A percentile compares a stretch with the other conserved stretches of the same genome.
Conservation (phyloP, 306 rosid species). For the Sophora flavescens region DNA sequence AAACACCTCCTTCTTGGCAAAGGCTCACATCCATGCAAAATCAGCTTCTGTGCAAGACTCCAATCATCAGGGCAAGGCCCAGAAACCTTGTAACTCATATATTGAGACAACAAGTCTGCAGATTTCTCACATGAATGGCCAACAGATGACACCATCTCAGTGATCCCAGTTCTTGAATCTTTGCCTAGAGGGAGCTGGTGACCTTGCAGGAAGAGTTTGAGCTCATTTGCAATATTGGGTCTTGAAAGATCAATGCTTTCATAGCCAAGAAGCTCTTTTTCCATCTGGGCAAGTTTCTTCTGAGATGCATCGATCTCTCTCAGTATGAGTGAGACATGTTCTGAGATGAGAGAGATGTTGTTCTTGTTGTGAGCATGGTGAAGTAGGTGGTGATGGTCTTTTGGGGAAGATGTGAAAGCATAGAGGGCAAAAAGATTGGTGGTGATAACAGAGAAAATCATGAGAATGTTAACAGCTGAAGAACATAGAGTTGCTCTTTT, state of each 20-base stretch:
- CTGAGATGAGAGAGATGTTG: conserved; percentile 85
- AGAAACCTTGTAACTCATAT: conserved; percentile 73
- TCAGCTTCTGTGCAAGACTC: conserved; percentile 85
- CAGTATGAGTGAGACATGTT: conserved; percentile 85
- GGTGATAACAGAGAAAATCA: conserved; percentile 87
- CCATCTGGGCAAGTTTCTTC: conserved; percentile 85
- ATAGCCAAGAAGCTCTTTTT: conserved; percentile 83
- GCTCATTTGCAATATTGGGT: conserved; percentile 74
- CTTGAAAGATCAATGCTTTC: conserved; percentile 83
- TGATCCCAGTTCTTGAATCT: conserved; percentile 90
- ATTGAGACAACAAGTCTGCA: conserved; percentile 72
- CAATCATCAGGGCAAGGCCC: conserved; percentile 92
- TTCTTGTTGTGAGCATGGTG: conserved; percentile 71
- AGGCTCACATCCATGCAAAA: conserved; percentile 84
- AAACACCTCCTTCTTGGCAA: conserved; percentile 90
- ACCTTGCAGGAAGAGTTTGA: conserved; percentile 68
- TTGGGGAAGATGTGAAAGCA: conserved; percentile 83
- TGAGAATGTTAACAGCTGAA: conserved; percentile 82
- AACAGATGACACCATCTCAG: conserved; percentile 92
- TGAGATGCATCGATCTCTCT: conserved; percentile 83
- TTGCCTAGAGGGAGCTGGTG: conserved; percentile 89
- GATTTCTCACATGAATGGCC: conserved; percentile 85
- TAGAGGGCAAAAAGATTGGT: conserved; percentile 93
- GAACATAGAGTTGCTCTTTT: conserved; percentile 77
- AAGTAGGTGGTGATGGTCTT: conserved; percentile 53